Evolutionary conservation across 805 yeast species (phyloP), one percentile per base, ranked within the genome.

Genomic region (Candida xyloterini): DNA sequence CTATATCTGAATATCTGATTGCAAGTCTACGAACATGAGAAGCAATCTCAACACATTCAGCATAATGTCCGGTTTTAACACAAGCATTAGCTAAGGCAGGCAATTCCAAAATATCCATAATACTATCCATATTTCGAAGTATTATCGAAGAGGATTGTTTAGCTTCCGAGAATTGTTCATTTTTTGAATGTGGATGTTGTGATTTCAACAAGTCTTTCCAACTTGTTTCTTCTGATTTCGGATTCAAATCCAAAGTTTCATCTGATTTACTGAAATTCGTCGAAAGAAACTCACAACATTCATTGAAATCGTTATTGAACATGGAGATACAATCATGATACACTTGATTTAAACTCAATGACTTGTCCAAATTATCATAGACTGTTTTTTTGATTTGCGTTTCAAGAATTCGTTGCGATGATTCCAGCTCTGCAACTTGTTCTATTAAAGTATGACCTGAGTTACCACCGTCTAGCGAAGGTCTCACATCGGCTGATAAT

Each of bases 31-130:
- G 74, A 1, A 84, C 79, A 52, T 85, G 79, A 22, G 84, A 74
- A 10, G 89, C 83, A 10, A 91, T 75, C 57, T 91, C 95, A 25
- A 91, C 73, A 8, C 96, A 89, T 54, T 89, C 95, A 24, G 88
- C 84, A 56, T 90, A 93, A 54, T 84, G 85, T 0, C 96, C 96
- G 33, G 84, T 82, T 33, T 78, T 71, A 9, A 90, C 86, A 61
- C 97, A 87, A n/a, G 90, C 79, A 33, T 80, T 73, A 24, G 91
- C 80, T 33, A 91, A 60, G 1, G 95, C 73, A 1, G 99, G 97
- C 24, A 93, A 65, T 55, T 87, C 95, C 49, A 91, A 66, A 8
- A 90, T 73, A 52, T 86, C 95, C 44, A 83, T 73, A 9, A 90
- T 70, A 27, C 79, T 76, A 46, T 82, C 89, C 54, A 88, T 73